Base-by-base conservation (phyloP, 192 early-diverging fungal genomes). In the Spizellomyces punctatus region DNA sequence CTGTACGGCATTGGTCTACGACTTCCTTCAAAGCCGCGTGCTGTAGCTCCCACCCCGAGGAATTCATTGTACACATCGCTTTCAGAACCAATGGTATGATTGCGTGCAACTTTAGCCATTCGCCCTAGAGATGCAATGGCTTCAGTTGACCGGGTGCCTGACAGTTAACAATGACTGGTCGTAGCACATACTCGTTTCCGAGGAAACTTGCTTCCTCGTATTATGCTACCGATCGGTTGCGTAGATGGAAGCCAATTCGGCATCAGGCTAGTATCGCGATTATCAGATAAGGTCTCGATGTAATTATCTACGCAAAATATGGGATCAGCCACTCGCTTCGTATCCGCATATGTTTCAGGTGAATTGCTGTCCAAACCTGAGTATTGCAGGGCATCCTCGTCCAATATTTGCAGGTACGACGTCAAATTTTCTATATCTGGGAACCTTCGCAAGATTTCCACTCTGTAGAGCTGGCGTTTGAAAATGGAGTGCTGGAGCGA, bases 401-500 rank as follows among this genome's bases (percentile, higher is more conserved):
- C 59, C 48, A 54, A 44, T 44, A 65, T 52, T n/a, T 72, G 49
- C 27, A 70, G 17, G 19, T 54, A 68, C n/a, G 19, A 19, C 58
- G 42, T 17, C 16, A 64, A 42, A n/a, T 50, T 22, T 19, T 58
- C 61, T 12, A 72, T 27, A 45, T 14, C 42, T 12, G 70, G 63
- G 10, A 58, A 56, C n/a, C 63, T 49, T 4, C 50, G 9, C 36
- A 72, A 58, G 58, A 54, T 43, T 64, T 94, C 91, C 43, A 89
- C 77, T 10, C 92, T 88, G 44, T 87, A 73, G 17, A 90, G 74
- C 63, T 90, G 89, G 22, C 89, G 76, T 49, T 88, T 81, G 6
- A 86, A 82, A 63, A 94, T 77, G 41, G 88, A 82, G 47, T 86
- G 87, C 76, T 96, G 94, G 5, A 94, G 52, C 8, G 96, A 95